Conservation (phyloP, 1,284 basidiomycete species). For the Spongispora temasekensis region DNA sequence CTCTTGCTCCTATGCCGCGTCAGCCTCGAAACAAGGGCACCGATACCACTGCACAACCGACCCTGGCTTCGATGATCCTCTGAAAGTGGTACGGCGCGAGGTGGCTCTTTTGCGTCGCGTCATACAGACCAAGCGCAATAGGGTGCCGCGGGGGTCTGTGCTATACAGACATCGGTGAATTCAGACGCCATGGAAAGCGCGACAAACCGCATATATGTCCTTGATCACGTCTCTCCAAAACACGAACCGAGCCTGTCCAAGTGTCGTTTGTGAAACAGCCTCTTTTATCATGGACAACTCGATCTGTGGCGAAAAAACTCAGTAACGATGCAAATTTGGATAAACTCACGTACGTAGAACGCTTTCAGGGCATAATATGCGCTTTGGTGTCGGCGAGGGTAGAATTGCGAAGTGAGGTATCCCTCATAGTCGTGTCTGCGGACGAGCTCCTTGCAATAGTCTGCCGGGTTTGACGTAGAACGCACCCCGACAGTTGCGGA, state of each 20-base stretch:
- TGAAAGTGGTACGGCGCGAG: slow-evolving; percentile 78
- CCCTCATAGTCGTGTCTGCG: slow-evolving; percentile 81
- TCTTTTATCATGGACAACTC: slow-evolving; percentile 85
- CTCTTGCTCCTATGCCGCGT: slow-evolving; percentile 64
- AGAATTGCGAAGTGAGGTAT: slow-evolving; percentile 77
- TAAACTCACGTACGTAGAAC: slow-evolving; percentile 69
- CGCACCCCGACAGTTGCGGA: slow-evolving; percentile 8
- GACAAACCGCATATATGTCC: slow-evolving; percentile 65
- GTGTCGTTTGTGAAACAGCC: slow-evolving; percentile 72
- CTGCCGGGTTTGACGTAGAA: slow-evolving; percentile 43
- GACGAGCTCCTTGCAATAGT: slow-evolving; percentile 70
- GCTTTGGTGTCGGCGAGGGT: slow-evolving; percentile 62
- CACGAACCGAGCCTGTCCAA: slow-evolving; percentile 89
- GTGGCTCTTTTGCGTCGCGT: slow-evolving; percentile 52
- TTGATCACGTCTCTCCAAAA: slow-evolving; percentile 92
- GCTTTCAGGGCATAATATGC: slow-evolving; percentile 85
- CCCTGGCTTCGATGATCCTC: slow-evolving; percentile 84
- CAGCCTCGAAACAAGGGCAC: slow-evolving; percentile 12
- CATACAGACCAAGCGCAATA: slow-evolving; percentile 74
- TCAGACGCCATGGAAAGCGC: slow-evolving; percentile 3
- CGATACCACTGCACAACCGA: slow-evolving; percentile 39
- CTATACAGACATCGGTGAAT: slow-evolving; percentile 42
- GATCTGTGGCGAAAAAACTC: slow-evolving; percentile 49
- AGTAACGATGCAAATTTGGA: slow-evolving; percentile 6
- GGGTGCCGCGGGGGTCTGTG: slow-evolving; percentile 80